phyloP scores from a whole-genome alignment of 169 alveolate species.

The Plasmodium billcollinsi region DNA sequence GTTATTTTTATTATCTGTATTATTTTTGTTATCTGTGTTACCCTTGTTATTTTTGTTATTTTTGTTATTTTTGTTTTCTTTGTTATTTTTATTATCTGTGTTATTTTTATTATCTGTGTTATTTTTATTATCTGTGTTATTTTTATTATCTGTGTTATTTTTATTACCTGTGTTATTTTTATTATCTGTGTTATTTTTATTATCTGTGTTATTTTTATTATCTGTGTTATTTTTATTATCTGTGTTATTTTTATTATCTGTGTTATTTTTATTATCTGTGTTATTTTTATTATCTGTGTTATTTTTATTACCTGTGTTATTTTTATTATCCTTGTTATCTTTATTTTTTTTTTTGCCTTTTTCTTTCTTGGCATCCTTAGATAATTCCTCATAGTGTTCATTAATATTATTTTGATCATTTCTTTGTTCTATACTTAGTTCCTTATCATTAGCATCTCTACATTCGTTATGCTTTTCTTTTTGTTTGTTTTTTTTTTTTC shows the following conservation, averaged over 20 bases:
- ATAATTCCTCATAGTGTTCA: conserved; percentile 15
- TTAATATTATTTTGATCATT: background rate
- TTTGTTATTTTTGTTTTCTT: no score
- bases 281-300: conserved; percentile 10
- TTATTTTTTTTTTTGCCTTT: conserved; percentile 42
- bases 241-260: conserved; percentile 11
- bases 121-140: background rate
- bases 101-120: no score
- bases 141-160: background rate
- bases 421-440: background rate
- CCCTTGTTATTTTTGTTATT: no score
- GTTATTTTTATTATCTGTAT: no score
- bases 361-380: conserved; percentile 13
- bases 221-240: conserved; percentile 4
- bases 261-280: background rate
- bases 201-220: conserved; percentile 5
- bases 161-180: conserved; percentile 5
- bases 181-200: background rate
- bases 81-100: background rate
- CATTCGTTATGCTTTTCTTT: background rate
- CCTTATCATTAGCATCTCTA: conserved; percentile 2
- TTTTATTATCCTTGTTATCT: background rate
- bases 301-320: background rate
- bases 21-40: no score
- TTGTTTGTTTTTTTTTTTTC: background rate